phyloP scores from a whole-genome alignment of 2,329 filamentous ascomycete genomes.

The Apiospora rasikravindrae region DNA sequence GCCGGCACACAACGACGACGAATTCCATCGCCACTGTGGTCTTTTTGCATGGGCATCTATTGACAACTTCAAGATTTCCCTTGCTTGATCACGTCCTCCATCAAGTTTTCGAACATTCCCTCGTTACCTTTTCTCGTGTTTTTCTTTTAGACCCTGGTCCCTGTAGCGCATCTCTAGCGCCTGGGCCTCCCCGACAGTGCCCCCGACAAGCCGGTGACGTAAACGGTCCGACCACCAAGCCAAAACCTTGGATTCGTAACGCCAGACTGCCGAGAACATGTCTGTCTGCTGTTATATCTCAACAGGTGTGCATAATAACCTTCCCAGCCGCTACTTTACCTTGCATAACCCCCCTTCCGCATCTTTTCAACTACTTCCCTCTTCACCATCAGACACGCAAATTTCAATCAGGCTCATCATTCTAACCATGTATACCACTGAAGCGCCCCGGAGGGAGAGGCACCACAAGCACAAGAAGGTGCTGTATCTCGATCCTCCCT shows the following conservation, averaged over 20 bases:
- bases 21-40: neutral
- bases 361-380: neutral
- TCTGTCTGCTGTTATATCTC: constrained; percentile 14
- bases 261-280: neutral
- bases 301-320: constrained; percentile 18
- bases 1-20: neutral
- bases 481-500: constrained; percentile 48
- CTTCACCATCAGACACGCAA: constrained; percentile 18
- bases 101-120: neutral
- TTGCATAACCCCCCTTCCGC: neutral
- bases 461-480: constrained; percentile 46
- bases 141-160: constrained; percentile 19
- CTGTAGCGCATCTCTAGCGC: constrained; percentile 19
- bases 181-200: neutral
- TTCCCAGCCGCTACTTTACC: neutral
- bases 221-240: constrained; percentile 5
- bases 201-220: constrained; percentile 10
- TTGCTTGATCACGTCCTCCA: neutral
- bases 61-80: neutral
- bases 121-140: constrained; percentile 18
- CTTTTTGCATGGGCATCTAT: neutral
- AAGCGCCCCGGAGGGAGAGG: constrained; percentile 40
- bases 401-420: constrained; percentile 16
- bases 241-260: constrained; percentile 7
- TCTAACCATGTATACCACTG: constrained; percentile 34